Evolutionary conservation across 2,329 filamentous ascomycete genomes (phyloP).

Genomic region (Neoarthrinium moseri): DNA sequence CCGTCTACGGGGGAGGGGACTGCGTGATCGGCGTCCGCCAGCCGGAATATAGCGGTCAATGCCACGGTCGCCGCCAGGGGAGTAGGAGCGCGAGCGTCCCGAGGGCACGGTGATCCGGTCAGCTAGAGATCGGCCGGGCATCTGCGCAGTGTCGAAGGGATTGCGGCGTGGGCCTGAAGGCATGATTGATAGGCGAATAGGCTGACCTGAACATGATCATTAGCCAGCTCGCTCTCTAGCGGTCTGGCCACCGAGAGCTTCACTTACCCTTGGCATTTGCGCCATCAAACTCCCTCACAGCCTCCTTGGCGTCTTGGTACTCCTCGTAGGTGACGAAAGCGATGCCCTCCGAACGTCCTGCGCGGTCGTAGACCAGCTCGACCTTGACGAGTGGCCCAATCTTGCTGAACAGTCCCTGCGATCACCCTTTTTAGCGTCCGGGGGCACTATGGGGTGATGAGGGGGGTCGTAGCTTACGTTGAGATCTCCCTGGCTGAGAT

Average conservation of each 20-base stretch:
- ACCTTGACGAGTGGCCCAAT: conserved; percentile 72
- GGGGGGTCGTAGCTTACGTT: conserved; percentile 50
- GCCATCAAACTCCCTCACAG: conserved; percentile 79
- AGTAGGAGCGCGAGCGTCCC: conserved; percentile 63
- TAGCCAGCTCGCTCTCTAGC: not conserved
- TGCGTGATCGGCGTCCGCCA: conserved; percentile 51
- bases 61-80: conserved; percentile 58
- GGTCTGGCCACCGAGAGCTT: not conserved
- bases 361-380: conserved; percentile 78
- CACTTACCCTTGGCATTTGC: conserved; percentile 78
- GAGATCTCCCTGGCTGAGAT: conserved; percentile 81
- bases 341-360: conserved; percentile 81
- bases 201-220: conserved; percentile 56
- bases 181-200: conserved; percentile 72
- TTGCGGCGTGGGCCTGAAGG: conserved; percentile 52
- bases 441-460: not conserved
- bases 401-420: conserved; percentile 73
- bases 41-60: conserved; percentile 81
- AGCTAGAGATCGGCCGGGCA: conserved; percentile 56
- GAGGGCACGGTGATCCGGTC: conserved; percentile 58
- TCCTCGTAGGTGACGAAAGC: conserved; percentile 80
- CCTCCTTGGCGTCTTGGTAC: conserved; percentile 68
- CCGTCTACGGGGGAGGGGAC: conserved; percentile 55
- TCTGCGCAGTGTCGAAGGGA: conserved; percentile 54
- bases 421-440: conserved; percentile 22